Evolutionary conservation across 2,329 filamentous ascomycete genomes (phyloP).

Genomic region (Monilinia vaccinii-corymbosi): DNA sequence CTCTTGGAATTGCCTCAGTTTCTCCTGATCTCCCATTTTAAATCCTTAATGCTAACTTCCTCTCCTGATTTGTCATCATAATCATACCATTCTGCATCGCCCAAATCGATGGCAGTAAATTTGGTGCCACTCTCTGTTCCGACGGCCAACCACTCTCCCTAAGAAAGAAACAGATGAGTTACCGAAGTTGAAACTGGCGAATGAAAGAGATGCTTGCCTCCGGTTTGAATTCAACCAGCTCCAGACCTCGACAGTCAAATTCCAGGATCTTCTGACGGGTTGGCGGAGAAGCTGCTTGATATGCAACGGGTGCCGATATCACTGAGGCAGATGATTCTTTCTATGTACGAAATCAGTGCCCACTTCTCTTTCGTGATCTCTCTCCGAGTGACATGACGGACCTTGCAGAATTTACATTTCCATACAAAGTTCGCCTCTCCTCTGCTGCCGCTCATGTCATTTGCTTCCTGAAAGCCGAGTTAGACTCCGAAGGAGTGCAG

Average conservation of each 20-base stretch:
- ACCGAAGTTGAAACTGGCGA: too few relatives aligned
- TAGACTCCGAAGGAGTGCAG: not conserved
- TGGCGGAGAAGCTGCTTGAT: slow-evolving; percentile 61
- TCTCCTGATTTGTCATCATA: slow-evolving; percentile 91
- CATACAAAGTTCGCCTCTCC: slow-evolving; percentile 99
- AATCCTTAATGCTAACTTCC: slow-evolving; percentile 84
- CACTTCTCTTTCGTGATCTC: not conserved
- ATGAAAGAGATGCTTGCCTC: slow-evolving; percentile 50
- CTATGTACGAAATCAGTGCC: slow-evolving; percentile 34
- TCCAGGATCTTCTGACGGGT: slow-evolving; percentile 74
- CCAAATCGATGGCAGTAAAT: slow-evolving; percentile 73
- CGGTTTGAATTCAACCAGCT: slow-evolving; percentile 83
- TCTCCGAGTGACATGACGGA: slow-evolving; percentile 32
- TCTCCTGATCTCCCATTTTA: slow-evolving; percentile 68
- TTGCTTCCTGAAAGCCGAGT: slow-evolving; percentile 54
- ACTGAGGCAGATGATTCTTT: slow-evolving; percentile 81
- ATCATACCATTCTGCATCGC: slow-evolving; percentile 93
- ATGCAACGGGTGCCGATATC: slow-evolving; percentile 61
- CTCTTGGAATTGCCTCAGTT: slow-evolving; percentile 17
- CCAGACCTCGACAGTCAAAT: slow-evolving; percentile 88
- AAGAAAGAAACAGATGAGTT: not conserved
- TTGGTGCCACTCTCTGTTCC: slow-evolving; percentile 72
- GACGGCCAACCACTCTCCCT: slow-evolving; percentile 87
- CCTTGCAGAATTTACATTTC: slow-evolving; percentile 98
- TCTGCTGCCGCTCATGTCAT: slow-evolving; percentile 84